Percentiles rank a stretch among this genome's conserved stretches.
Evolutionary conservation across 768 basidiomycete species (phyloP).

Genomic region (Rickenella mellea): DNA sequence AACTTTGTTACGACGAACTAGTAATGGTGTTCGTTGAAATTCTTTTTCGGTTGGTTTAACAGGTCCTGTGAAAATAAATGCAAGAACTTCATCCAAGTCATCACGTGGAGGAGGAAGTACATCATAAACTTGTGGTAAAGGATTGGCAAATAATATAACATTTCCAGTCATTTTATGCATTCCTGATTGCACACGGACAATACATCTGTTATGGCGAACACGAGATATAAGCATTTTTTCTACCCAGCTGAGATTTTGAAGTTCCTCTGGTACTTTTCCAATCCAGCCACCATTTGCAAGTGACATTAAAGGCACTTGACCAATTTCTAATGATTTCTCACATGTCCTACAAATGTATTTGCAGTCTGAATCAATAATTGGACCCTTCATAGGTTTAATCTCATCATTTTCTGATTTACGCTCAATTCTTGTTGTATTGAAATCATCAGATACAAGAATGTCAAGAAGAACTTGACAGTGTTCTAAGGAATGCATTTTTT

Average conservation of each 20-base stretch:
- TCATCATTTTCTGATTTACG: too few species aligned
- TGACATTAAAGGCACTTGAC: slow-evolving; percentile 12
- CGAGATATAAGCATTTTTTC: slow-evolving; percentile 28
- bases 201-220: slow-evolving; percentile 21
- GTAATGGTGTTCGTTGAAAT: slow-evolving; percentile 20
- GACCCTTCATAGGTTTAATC: too few species aligned
- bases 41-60: slow-evolving; percentile 15
- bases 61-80: slow-evolving; percentile 28
- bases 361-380: too few species aligned
- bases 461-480: too few species aligned
- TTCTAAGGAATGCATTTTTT: too few species aligned
- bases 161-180: slow-evolving; percentile 31
- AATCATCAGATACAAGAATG: too few species aligned
- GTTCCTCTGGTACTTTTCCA: slow-evolving; percentile 20
- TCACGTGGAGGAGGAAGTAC: slow-evolving; percentile 27
- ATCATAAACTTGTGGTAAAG: slow-evolving; percentile 14
- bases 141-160: slow-evolving; percentile 21
- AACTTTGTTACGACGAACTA: slow-evolving; percentile 21
- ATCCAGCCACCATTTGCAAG: slow-evolving; percentile 33
- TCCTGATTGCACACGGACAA: slow-evolving; percentile 17
- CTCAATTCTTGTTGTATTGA: too few species aligned
- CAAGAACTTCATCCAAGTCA: slow-evolving; percentile 22
- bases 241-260: slow-evolving; percentile 21
- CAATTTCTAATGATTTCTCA: neutral
- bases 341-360: neutral